Evolutionary conservation across 2,329 filamentous ascomycete genomes (phyloP), one percentile per base, ranked within the genome.

Genomic region (Colletotrichum incanum): DNA sequence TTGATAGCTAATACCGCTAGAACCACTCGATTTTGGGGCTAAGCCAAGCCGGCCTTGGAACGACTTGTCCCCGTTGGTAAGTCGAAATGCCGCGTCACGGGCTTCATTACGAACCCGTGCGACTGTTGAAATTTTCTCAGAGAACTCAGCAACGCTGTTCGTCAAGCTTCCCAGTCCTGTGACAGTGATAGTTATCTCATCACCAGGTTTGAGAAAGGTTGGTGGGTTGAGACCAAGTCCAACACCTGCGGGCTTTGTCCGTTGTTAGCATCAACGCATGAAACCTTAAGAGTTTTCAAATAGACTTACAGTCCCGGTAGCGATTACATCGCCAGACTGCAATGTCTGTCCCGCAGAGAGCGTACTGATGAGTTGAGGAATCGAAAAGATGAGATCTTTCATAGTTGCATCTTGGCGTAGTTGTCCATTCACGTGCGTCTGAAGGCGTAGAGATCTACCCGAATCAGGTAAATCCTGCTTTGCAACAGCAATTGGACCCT

Each of bases 401-500:
- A 82, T 83, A 0, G 82, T 86, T 1, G 81, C 82, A 43, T 84
- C 77, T 72, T 88, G 86, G 11, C 85, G 79, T n/a, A 82, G 75
- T 66, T 86, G 82, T 1, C 83, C 83, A 65, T 88, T 88, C 31
- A 88, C 83, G 18, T 78, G 76, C 0, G 86, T 87, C 67, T 82
- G 79, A 0, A 87, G 75, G 2, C 73, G 77, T 2, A 88, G 79
- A 61, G 80, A 79, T 47, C 43, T n/a, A 7, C 59, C 59, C 14
- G 18, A 8, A 18, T 82, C 74, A 1, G 85, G 82, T 1, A 89
- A 79, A n/a, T 82, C 75, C 41, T 80, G 77, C 55, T 83, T 83
- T 11, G 86, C 85, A 2, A 89, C 84, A 9, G 87, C 87, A 31
- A 89, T 81, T 0, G 87, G 87, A 0, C 87, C 88, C 82, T 85